phyloP scores from a whole-genome alignment of 305 asterid genomes.

The Solanum hybrid region DNA sequence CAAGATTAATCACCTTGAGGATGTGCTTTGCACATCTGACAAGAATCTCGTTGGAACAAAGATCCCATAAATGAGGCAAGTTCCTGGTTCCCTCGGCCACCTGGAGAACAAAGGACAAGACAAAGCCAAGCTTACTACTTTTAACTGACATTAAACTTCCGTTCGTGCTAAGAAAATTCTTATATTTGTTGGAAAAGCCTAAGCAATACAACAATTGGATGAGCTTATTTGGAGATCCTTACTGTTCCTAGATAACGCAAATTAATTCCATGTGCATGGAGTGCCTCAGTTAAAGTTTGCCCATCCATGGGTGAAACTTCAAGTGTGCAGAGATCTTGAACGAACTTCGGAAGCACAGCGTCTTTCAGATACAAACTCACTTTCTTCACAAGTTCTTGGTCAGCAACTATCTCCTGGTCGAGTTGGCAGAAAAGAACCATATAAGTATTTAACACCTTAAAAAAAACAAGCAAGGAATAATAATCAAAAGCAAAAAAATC shows the following conservation, averaged over 20 bases:
- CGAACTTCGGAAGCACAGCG: slow-evolving; percentile 64
- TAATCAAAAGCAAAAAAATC: slow-evolving; percentile 6
- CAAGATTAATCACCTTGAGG: slow-evolving; percentile 25
- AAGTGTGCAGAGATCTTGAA: slow-evolving; percentile 73
- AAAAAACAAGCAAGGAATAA: not conserved
- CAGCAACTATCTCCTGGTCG: slow-evolving; percentile 68
- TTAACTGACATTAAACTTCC: not conserved
- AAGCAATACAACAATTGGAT: slow-evolving; percentile 6
- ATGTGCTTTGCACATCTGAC: slow-evolving; percentile 45
- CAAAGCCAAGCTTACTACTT: slow-evolving; percentile 2
- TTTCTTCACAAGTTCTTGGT: slow-evolving; percentile 74
- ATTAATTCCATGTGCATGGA: slow-evolving; percentile 94
- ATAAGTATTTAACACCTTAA: not conserved
- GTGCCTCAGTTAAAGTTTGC: slow-evolving; percentile 90
- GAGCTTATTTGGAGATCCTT: slow-evolving; percentile 20
- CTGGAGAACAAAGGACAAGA: slow-evolving; percentile 17
- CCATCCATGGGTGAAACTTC: slow-evolving; percentile 99
- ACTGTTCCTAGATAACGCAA: slow-evolving; percentile 90
- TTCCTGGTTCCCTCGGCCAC: slow-evolving; percentile 41
- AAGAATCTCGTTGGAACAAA: slow-evolving; percentile 36
- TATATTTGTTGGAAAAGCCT: not conserved
- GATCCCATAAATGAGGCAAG: slow-evolving; percentile 44
- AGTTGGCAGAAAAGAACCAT: slow-evolving; percentile 4
- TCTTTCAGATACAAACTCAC: slow-evolving; percentile 65
- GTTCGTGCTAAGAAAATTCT: not conserved